Base-by-base conservation (phyloP, 371 early-diverging fungal species). In the Mucor piriformis region DNA sequence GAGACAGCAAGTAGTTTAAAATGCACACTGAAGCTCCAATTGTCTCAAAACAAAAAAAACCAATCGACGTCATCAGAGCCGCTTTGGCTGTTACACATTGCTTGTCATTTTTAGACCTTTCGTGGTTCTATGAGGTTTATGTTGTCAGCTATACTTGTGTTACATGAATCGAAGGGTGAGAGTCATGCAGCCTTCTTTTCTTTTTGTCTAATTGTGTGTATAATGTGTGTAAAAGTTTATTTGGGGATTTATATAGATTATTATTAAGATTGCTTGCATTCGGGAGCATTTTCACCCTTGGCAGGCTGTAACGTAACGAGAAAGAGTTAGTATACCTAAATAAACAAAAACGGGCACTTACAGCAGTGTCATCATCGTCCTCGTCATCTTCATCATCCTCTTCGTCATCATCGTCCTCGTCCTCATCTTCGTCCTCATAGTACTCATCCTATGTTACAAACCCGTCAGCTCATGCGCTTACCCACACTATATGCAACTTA, bases 371-470 rank as follows among this genome's bases (percentile, higher is more conserved):
- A 54, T 83, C 85, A 44, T 84, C 86, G 16, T 81, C 85, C 35
- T 84, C 76, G 23, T 85, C 73, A 0, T 75, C 73, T 35, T 76
- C 77, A 15, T 75, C 77, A 16, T 77, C 81, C 3, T 83, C 82
- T 18, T 82, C 81, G 1, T 77, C 81, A 23, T 81, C 77, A 8
- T 76, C 74, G 0, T 71, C 75, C 11, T 85, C 80, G 24, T 88
- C 89, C 1, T 89, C 88, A 0, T 70, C 74, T 8, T 84, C 81
- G 24, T 88, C 88, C 0, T 89, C 88, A 54, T 84, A 83, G 46
- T 84, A 84, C 18, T 86, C 85, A 49, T 82, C 84, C 55, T 84
- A 82, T 10, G 46, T 11, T 18, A 7, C 7, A 21, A 40, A n/a
- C n/a, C n/a, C 35, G 70, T 76, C 44, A 74, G 18, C 50, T 60